Evolutionary conservation across 1,284 basidiomycete species (phyloP).

Genomic region (Fomitopsis palustris): DNA sequence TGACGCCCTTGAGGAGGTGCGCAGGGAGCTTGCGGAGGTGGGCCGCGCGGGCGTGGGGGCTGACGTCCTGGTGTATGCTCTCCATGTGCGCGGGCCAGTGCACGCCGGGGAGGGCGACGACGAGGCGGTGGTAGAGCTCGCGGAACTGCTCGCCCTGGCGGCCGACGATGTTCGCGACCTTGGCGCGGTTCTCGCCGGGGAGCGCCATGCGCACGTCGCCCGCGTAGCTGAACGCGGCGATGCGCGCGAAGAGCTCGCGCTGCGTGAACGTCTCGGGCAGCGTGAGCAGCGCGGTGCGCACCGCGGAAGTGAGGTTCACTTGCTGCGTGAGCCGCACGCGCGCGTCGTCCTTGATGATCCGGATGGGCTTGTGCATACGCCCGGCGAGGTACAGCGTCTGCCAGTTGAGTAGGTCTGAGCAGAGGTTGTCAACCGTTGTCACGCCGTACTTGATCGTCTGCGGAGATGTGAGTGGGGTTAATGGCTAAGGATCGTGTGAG

Average conservation of each 20-base stretch:
- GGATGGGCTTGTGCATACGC: slow-evolving; percentile 94
- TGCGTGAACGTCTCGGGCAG: slow-evolving; percentile 70
- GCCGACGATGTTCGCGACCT: slow-evolving; percentile 91
- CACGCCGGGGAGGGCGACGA: slow-evolving; percentile 73
- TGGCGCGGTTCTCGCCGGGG: slow-evolving; percentile 91
- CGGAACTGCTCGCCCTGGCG: slow-evolving; percentile 83
- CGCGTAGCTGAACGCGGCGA: slow-evolving; percentile 85
- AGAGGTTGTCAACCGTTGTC: slow-evolving; percentile 87
- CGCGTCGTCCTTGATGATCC: slow-evolving; percentile 85
- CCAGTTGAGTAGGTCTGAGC: slow-evolving; percentile 91
- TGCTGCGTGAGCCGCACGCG: slow-evolving; percentile 90
- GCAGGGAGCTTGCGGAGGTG: slow-evolving; percentile 78
- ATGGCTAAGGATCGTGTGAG: slow-evolving; percentile 1
- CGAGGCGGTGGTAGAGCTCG: slow-evolving; percentile 80
- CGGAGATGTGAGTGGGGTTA: slow-evolving; percentile 6
- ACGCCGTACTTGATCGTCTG: slow-evolving; percentile 98
- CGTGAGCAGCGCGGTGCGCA: slow-evolving; percentile 74
- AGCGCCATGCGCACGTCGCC: slow-evolving; percentile 94
- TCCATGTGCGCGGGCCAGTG: slow-evolving; percentile 54
- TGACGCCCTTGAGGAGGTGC: slow-evolving; percentile 56
- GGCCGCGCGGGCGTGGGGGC: slow-evolving; percentile 59
- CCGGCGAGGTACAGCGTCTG: slow-evolving; percentile 91
- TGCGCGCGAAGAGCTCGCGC: slow-evolving; percentile 79
- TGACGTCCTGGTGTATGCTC: slow-evolving; percentile 68
- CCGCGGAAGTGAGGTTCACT: slow-evolving; percentile 88